Evolutionary conservation across 176 grass and related monocot species (phyloP).

Genomic region (Carex pumila): DNA sequence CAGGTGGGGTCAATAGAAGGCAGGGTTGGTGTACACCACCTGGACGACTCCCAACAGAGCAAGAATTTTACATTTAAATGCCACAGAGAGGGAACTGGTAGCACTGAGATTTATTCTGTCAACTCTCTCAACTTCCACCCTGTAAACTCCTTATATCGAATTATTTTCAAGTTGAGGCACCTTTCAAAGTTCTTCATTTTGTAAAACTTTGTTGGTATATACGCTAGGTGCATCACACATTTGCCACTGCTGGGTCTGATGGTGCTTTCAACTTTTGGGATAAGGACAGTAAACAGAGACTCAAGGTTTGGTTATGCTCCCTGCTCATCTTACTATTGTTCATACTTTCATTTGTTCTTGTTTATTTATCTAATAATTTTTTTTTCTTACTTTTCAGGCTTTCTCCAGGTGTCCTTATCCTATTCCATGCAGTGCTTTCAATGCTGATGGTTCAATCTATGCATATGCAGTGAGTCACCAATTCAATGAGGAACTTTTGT

Average conservation of each 20-base stretch:
- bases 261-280: conserved; percentile 93
- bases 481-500: neutral
- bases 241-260: conserved; percentile 80
- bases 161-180: neutral
- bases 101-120: conserved; percentile 87
- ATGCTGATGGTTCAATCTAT: conserved; percentile 91
- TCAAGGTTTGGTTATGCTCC: conserved; percentile 44
- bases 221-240: conserved; percentile 71
- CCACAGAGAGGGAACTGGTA: conserved; percentile 89
- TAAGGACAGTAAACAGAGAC: conserved; percentile 81
- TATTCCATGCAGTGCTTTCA: conserved; percentile 88
- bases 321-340: conserved; percentile 12
- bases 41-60: conserved; percentile 82
- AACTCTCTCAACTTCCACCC: conserved; percentile 96
- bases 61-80: conserved; percentile 99
- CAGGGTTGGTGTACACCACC: conserved; percentile 94
- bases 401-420: conserved; percentile 72
- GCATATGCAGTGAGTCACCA: conserved; percentile 67
- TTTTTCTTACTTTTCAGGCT: conserved; percentile 38
- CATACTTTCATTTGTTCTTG: neutral
- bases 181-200: neutral
- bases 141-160: conserved; percentile 44
- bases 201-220: neutral
- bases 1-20: conserved; percentile 95
- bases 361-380: neutral